phyloP scores from a whole-genome alignment of 1,139 yeast species.

The Saccharomyces pastorianus region DNA sequence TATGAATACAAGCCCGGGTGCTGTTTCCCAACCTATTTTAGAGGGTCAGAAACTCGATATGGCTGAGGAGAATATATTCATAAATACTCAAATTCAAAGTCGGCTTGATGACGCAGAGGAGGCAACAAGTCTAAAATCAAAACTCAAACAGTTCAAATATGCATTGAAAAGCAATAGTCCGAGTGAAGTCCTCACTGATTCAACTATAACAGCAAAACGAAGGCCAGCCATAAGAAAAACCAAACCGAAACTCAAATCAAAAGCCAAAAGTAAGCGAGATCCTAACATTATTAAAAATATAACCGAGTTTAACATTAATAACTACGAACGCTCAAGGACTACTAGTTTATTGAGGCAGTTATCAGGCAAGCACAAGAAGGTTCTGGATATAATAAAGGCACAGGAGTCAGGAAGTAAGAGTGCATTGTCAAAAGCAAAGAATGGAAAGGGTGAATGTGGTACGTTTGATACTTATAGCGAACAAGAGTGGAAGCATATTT shows the following conservation, averaged over 20 bases:
- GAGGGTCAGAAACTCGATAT: neutral
- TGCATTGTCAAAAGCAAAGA: neutral
- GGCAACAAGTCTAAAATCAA: constrained; percentile 12
- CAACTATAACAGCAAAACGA: neutral
- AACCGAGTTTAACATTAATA: constrained; percentile 10
- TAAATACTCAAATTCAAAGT: constrained; percentile 30
- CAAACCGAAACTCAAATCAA: neutral
- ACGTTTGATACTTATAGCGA: constrained; percentile 14
- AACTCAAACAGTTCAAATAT: constrained; percentile 18
- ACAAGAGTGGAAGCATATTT: constrained; percentile 25
- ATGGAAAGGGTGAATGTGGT: neutral
- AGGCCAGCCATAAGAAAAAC: neutral
- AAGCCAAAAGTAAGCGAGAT: neutral
- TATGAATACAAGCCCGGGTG: neutral
- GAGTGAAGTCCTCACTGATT: neutral
- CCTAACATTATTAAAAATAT: constrained; percentile 6
- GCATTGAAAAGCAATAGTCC: neutral
- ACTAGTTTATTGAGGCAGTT: neutral
- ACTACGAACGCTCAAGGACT: constrained; percentile 12
- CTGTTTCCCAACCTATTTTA: neutral
- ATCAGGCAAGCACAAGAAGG: constrained; percentile 5
- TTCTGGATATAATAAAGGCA: neutral
- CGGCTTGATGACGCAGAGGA: constrained; percentile 23
- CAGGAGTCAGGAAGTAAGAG: neutral
- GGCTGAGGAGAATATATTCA: constrained; percentile 12